phyloP scores from a whole-genome alignment of 768 basidiomycete genomes.

The Coprinopsis marcescibilis region DNA sequence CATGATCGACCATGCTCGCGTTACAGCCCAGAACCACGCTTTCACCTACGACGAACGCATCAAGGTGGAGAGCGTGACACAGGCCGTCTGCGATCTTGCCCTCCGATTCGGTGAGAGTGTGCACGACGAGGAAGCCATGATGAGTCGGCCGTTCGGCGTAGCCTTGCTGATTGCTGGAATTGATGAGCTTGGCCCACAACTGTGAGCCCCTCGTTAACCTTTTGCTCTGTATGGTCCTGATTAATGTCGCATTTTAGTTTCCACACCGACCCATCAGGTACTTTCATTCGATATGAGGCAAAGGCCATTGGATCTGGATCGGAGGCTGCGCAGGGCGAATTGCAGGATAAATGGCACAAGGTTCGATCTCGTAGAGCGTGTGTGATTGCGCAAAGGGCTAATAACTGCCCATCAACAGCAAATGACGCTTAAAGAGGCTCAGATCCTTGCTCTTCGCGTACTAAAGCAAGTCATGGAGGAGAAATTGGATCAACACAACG shows the following conservation, averaged over 20 bases:
- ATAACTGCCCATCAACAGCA: constrained; percentile 43
- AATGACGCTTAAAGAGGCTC: constrained; percentile 88
- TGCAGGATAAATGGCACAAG: constrained; percentile 97
- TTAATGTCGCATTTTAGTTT: constrained; percentile 47
- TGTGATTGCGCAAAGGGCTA: neutral
- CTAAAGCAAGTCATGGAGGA: constrained; percentile 99
- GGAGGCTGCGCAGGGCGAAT: constrained; percentile 93
- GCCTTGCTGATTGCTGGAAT: constrained; percentile 96
- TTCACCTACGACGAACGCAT: constrained; percentile 98
- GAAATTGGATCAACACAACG: constrained; percentile 97
- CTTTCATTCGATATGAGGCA: constrained; percentile 93
- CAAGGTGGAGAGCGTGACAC: constrained; percentile 96
- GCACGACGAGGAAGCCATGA: constrained; percentile 97
- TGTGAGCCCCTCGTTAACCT: constrained; percentile 69
- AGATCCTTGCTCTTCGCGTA: constrained; percentile 78
- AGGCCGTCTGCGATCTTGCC: constrained; percentile 97
- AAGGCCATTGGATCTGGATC: constrained; percentile 99
- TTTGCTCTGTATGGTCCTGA: neutral
- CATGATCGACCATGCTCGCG: constrained; percentile 99
- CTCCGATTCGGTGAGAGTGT: constrained; percentile 98
- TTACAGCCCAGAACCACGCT: constrained; percentile 90
- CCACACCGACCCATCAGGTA: constrained; percentile 98
- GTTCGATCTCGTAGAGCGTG: constrained; percentile 33
- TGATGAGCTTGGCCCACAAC: constrained; percentile 91
- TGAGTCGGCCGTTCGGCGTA: constrained; percentile 99